Evolutionary conservation across 176 grass and related monocot species (phyloP).

Genomic region (Musa schizocarpa): DNA sequence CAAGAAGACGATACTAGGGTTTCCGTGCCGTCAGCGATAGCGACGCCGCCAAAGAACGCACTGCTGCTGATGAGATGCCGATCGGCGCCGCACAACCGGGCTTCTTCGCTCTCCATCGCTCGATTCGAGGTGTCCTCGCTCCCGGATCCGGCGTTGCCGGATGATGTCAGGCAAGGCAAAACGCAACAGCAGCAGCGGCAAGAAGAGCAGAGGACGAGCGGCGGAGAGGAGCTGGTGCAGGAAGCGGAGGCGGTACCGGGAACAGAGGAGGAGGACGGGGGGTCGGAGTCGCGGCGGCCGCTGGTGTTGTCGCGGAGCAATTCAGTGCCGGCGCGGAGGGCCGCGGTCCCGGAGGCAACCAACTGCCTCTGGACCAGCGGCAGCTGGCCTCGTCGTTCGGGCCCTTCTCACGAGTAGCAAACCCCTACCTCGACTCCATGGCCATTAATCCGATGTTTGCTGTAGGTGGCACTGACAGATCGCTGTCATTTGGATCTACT

Average conservation of each 20-base stretch:
- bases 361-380: neutral
- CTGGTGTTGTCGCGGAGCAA: constrained; percentile 78
- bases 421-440: no score
- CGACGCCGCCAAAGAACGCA: neutral
- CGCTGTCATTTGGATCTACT: no score
- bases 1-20: constrained; percentile 21
- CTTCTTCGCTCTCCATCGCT: constrained; percentile 29
- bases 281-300: constrained; percentile 76
- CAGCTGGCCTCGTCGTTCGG: neutral
- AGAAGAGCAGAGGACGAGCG: no score
- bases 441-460: no score
- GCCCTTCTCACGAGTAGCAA: no score
- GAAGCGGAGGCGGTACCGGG: no score
- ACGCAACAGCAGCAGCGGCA: constrained; percentile 3
- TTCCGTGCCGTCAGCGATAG: neutral
- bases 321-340: constrained; percentile 67
- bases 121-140: constrained; percentile 26
- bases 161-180: neutral
- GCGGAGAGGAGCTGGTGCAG: no score
- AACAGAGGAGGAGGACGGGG: constrained; percentile 9
- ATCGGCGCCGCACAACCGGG: constrained; percentile 88
- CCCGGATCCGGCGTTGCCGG: neutral
- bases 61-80: constrained; percentile 39
- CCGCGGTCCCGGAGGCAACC: constrained; percentile 3
- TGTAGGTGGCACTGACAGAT: no score